Conservation (phyloP, 331 rosid species). For the Rosa hybrid region DNA sequence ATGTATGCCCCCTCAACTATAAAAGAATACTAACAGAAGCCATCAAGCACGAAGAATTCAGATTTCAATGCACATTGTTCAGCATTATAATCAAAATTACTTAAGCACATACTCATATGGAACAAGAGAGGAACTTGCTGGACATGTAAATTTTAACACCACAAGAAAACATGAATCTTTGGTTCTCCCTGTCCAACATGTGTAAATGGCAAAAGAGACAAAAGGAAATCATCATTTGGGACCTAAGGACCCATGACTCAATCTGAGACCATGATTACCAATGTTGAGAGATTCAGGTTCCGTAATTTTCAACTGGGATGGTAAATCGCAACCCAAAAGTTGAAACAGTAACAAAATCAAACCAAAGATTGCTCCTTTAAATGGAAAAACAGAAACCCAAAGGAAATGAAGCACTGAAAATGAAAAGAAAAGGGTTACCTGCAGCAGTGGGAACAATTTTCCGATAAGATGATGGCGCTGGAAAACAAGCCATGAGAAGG, state of each 20-base stretch:
- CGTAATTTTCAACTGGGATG: neutral
- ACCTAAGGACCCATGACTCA: slow-evolving; percentile 5
- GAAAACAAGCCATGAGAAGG: slow-evolving; percentile 11
- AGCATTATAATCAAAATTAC: neutral
- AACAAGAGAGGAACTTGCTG: slow-evolving; percentile 4
- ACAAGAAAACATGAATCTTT: slow-evolving; percentile 1
- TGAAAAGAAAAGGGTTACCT: slow-evolving; percentile 12
- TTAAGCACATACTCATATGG: neutral
- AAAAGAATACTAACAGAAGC: neutral
- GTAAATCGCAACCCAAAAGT: neutral
- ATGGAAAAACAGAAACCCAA: neutral
- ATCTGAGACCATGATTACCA: neutral
- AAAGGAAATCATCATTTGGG: slow-evolving; percentile 9
- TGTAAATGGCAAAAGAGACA: neutral
- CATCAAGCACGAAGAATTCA: neutral
- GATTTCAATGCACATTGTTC: neutral
- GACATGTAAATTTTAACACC: neutral
- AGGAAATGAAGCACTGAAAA: no score
- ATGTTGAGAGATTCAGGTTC: neutral
- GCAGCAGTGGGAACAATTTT: slow-evolving; percentile 12
- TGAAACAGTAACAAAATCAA: neutral
- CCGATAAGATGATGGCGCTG: slow-evolving; percentile 10
- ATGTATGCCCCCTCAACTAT: neutral
- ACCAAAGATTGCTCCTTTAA: neutral
- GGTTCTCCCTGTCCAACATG: neutral